Conservation (phyloP, 2,329 filamentous ascomycete species). For the Fusarium armeniacum region DNA sequence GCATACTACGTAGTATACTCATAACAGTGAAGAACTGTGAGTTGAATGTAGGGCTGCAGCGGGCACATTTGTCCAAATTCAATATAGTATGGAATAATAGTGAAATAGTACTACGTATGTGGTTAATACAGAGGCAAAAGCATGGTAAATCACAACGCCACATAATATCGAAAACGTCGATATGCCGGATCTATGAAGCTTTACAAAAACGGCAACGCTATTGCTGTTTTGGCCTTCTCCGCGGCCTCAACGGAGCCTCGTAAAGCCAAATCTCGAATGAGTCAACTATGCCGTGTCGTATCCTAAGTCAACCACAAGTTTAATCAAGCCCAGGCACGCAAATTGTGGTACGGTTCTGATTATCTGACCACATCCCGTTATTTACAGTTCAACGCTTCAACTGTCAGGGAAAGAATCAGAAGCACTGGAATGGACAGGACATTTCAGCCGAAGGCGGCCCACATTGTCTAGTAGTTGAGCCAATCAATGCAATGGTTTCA, state of each 20-base stretch:
- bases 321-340: slow-evolving; percentile 28
- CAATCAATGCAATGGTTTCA: slow-evolving; percentile 25
- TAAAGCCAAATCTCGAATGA: slow-evolving; percentile 17
- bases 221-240: slow-evolving; percentile 42
- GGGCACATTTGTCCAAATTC: not conserved
- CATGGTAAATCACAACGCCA: slow-evolving; percentile 27
- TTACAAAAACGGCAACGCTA: slow-evolving; percentile 19
- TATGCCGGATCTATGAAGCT: slow-evolving; percentile 24
- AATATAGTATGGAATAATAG: slow-evolving; percentile 14
- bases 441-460: slow-evolving; percentile 30
- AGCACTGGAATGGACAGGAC: slow-evolving; percentile 27
- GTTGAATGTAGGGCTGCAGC: slow-evolving; percentile 40
- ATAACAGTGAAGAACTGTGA: slow-evolving; percentile 15
- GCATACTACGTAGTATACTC: slow-evolving; percentile 1
- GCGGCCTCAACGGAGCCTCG: slow-evolving; percentile 12
- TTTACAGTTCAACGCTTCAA: slow-evolving; percentile 39
- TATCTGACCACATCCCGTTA: slow-evolving; percentile 19
- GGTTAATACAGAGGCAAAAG: slow-evolving; percentile 31
- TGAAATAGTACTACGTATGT: not conserved
- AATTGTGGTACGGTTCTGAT: slow-evolving; percentile 9
- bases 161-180: slow-evolving; percentile 14
- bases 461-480: slow-evolving; percentile 4
- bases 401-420: slow-evolving; percentile 14
- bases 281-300: slow-evolving; percentile 11
- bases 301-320: not conserved